phyloP scores from a whole-genome alignment of 176 grass and related monocot species.

The Thalia dealbata region DNA sequence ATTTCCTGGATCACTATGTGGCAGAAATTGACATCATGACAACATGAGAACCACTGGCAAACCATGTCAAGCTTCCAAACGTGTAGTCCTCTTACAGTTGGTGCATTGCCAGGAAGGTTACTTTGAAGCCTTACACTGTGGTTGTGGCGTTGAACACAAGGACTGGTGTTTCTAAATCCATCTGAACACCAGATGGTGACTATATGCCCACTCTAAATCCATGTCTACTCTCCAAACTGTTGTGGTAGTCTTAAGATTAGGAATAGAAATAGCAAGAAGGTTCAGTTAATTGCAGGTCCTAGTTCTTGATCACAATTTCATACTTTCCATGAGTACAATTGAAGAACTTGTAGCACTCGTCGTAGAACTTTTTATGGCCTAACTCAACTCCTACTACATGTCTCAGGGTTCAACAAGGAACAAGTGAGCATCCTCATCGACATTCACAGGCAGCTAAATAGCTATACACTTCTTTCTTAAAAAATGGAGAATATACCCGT shows the following conservation, averaged over 20 bases:
- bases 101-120: constrained; percentile 31
- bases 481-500: too few species aligned
- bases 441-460: too few species aligned
- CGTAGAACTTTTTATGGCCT: too few species aligned
- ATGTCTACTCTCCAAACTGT: constrained; percentile 17
- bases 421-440: too few species aligned
- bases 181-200: constrained; percentile 30
- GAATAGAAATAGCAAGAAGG: constrained; percentile 42
- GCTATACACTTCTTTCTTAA: too few species aligned
- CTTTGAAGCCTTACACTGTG: constrained; percentile 29
- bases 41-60: constrained; percentile 15
- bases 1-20: constrained; percentile 35
- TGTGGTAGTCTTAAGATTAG: constrained; percentile 30
- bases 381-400: too few species aligned
- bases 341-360: constrained; percentile 42
- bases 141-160: constrained; percentile 21
- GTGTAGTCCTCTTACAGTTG: too few species aligned
- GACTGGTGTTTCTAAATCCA: constrained; percentile 25
- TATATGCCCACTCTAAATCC: constrained; percentile 30
- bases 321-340: constrained; percentile 9
- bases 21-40: constrained; percentile 33
- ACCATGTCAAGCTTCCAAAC: constrained; percentile 37
- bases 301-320: constrained; percentile 2
- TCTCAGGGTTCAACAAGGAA: too few species aligned
- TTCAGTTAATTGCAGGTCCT: constrained; percentile 28